Evolutionary conservation across 2,329 filamentous ascomycete species (phyloP).

Genomic region (Ascochyta clinopodiicola): DNA sequence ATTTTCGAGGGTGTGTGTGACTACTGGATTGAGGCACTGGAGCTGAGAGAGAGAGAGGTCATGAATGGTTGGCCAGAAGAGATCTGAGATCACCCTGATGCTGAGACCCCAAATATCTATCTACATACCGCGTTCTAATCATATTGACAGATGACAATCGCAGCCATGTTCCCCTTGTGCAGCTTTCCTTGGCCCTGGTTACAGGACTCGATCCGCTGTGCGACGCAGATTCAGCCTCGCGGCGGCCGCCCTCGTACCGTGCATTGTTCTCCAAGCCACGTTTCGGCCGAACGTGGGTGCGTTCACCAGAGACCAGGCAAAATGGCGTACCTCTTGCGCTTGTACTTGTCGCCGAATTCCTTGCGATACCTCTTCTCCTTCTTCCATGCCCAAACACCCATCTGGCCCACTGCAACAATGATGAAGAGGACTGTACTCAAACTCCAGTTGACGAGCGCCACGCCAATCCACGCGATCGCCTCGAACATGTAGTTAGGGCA

Average conservation of each 20-base stretch:
- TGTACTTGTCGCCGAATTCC: slow-evolving; percentile 92
- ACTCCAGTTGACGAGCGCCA: slow-evolving; percentile 80
- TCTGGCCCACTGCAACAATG: slow-evolving; percentile 73
- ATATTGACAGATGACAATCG: slow-evolving; percentile 3
- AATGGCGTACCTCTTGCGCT: slow-evolving; percentile 88
- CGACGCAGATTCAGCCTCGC: slow-evolving; percentile 2
- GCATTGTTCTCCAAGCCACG: slow-evolving; percentile 7
- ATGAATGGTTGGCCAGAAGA: slow-evolving; percentile 4
- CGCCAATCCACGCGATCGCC: slow-evolving; percentile 81
- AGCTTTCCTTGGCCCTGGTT: neutral
- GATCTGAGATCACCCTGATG: neutral
- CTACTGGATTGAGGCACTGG: neutral
- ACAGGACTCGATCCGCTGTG: neutral
- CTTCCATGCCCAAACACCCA: slow-evolving; percentile 86
- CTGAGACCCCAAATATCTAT: slow-evolving; percentile 7
- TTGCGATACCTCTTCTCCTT: slow-evolving; percentile 91
- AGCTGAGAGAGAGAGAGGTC: neutral
- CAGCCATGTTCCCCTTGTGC: neutral
- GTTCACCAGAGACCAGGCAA: slow-evolving; percentile 75
- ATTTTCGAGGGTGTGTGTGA: neutral
- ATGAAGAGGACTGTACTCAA: slow-evolving; percentile 81
- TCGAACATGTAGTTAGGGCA: slow-evolving; percentile 99
- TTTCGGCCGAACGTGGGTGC: slow-evolving; percentile 2
- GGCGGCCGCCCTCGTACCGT: neutral
- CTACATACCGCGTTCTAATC: neutral